Percentiles rank a stretch among this genome's conserved stretches.
These are phyloP conservation scores for Beauveria brongniartii DNA, from an alignment of 2,329 filamentous ascomycete species.

Conservation along the genomic window DNA sequence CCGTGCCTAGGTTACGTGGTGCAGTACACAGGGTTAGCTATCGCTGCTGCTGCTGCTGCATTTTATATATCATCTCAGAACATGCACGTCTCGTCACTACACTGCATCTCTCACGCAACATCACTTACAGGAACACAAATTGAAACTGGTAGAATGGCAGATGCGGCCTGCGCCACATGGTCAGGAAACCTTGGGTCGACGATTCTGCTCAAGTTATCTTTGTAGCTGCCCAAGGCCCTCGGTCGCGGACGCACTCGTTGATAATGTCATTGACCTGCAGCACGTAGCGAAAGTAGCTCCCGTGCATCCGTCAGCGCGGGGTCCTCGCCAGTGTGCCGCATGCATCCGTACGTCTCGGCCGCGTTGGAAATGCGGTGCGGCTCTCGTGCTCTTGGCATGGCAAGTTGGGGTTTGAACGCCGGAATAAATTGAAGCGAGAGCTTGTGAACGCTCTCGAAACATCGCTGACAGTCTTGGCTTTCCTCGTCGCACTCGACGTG, in stretches of 20 bases:
- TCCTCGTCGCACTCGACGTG: slow-evolving; percentile 3
- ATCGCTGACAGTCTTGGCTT: neutral
- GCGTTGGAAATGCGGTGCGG: neutral
- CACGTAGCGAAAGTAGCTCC: neutral
- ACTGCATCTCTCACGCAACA: too few species aligned
- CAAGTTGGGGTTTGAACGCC: too few species aligned
- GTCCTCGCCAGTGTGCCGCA: neutral
- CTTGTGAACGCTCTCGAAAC: neutral
- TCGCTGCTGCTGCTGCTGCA: neutral
- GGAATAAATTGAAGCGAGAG: too few species aligned
- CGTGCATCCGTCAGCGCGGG: neutral
- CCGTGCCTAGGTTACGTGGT: neutral
- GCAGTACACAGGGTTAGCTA: too few species aligned
- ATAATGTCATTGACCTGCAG: neutral
- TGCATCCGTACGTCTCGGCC: neutral
- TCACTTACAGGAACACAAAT: neutral
- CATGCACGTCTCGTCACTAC: too few species aligned
- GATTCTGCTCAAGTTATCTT: neutral
- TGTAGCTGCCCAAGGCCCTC: neutral
- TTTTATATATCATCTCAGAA: too few species aligned
- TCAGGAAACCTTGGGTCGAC: neutral
- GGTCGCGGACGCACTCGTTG: neutral
- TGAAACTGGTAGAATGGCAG: neutral
- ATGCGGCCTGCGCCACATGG: neutral
- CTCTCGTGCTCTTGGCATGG: neutral